phyloP scores from a whole-genome alignment of 23 red algal genomes.

The Porphyridium purpureum region DNA sequence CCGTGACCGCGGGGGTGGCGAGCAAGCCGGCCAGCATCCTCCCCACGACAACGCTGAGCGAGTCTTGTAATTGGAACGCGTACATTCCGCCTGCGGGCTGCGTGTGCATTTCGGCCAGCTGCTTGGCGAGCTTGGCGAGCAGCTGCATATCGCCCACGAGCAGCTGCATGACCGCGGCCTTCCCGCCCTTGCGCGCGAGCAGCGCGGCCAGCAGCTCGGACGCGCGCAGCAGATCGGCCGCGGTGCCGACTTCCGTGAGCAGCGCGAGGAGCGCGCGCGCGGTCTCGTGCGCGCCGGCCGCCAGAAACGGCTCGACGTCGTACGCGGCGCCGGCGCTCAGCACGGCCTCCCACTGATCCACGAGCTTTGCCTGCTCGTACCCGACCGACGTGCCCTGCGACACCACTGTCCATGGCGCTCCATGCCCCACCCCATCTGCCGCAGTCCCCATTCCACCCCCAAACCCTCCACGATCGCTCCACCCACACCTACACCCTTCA shows the following conservation, averaged over 20 bases:
- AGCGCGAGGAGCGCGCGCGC: background rate
- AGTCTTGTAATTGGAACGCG: background rate
- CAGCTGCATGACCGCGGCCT: too few species aligned
- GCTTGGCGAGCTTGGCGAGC: background rate
- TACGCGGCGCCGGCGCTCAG: background rate
- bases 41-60: background rate
- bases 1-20: background rate
- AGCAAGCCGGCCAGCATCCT: conserved; percentile 3
- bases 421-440: too few species aligned
- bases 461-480: too few species aligned
- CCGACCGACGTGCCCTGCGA: conserved; percentile 32
- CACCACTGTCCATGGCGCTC: conserved; percentile 10
- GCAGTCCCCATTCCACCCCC: too few species aligned
- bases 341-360: conserved; percentile 26
- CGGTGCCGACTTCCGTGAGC: background rate
- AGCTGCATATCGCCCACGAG: too few species aligned
- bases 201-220: background rate
- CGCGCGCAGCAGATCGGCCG: background rate
- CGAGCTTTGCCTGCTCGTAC: conserved; percentile 35
- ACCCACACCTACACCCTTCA: too few species aligned
- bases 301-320: background rate
- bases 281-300: background rate
- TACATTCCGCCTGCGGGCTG: background rate
- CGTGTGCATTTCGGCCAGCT: background rate
- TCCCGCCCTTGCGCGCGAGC: background rate